Percentiles rank a stretch among this genome's conserved stretches.
Evolutionary conservation across 2,329 filamentous ascomycete species (phyloP).

Genomic region (Nemania bipapillata): DNA sequence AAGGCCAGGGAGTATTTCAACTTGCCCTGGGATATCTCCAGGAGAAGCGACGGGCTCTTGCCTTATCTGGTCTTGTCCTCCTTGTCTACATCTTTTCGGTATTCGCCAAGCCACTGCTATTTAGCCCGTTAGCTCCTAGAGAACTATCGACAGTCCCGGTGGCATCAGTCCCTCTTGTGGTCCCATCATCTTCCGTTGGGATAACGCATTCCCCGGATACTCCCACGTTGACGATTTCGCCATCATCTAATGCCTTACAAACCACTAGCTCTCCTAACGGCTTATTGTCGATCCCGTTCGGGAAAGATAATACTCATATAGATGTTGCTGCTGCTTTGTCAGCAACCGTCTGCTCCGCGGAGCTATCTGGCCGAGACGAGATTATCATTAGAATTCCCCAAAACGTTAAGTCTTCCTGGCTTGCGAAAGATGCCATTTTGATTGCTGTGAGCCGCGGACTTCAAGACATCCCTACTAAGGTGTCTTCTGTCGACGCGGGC

Average conservation of each 20-base stretch:
- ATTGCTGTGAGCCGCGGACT: constrained; percentile 65
- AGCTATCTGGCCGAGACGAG: constrained; percentile 60
- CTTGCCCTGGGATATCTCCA: constrained; percentile 25
- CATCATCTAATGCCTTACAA: constrained; percentile 50
- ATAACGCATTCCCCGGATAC: constrained; percentile 43
- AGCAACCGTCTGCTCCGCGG: constrained; percentile 58
- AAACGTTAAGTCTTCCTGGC: constrained; percentile 64
- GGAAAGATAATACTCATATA: constrained; percentile 53
- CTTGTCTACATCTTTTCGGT: constrained; percentile 41
- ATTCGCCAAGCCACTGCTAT: constrained; percentile 40
- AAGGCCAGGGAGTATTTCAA: constrained; percentile 8
- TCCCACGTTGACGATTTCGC: constrained; percentile 48
- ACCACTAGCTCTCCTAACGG: constrained; percentile 51
- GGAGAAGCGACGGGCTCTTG: constrained; percentile 37
- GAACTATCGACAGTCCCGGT: constrained; percentile 50
- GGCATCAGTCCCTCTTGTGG: constrained; percentile 47
- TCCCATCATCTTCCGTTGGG: constrained; percentile 41
- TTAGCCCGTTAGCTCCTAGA: constrained; percentile 37
- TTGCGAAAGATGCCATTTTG: constrained; percentile 66
- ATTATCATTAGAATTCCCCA: constrained; percentile 66
- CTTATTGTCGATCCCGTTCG: constrained; percentile 56
- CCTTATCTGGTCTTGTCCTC: constrained; percentile 35
- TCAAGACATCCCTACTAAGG: constrained; percentile 60
- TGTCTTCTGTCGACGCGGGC: constrained; percentile 61
- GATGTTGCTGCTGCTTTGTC: constrained; percentile 43